Percentiles rank a stretch among this genome's conserved stretches.
Conservation (phyloP, 441 rosid genomes). For the Biscutella laevigata region DNA sequence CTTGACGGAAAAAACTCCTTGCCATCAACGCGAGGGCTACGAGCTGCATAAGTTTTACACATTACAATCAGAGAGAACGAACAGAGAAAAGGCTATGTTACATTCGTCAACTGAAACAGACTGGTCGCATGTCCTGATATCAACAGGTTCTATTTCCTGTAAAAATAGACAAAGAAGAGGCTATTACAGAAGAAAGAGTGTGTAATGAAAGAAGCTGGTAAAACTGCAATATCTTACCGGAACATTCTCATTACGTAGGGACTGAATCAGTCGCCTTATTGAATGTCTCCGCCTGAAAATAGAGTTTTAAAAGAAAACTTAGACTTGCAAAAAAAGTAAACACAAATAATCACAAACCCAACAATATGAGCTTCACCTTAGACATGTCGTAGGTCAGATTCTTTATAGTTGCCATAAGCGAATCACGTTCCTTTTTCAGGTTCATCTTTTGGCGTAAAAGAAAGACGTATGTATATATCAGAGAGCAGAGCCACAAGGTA, state of each 20-base stretch:
- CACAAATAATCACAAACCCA: not conserved
- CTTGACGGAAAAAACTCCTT: conserved; percentile 84
- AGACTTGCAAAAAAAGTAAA: no score
- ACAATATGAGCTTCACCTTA: conserved; percentile 19
- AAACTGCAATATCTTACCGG: conserved; percentile 33
- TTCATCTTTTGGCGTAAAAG: no score
- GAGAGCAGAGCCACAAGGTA: no score
- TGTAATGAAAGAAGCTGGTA: not conserved
- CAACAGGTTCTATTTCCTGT: conserved; percentile 48
- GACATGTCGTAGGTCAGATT: conserved; percentile 26
- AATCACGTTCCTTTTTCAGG: conserved; percentile 26
- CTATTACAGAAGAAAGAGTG: not conserved
- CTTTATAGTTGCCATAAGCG: conserved; percentile 21
- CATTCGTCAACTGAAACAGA: conserved; percentile 42
- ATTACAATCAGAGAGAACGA: not conserved
- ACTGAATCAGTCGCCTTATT: conserved; percentile 79
- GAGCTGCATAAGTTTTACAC: conserved; percentile 23
- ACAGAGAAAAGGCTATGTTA: conserved; percentile 13
- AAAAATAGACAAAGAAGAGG: not conserved
- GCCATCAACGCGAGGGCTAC: conserved; percentile 57
- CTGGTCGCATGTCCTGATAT: conserved; percentile 53
- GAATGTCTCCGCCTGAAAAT: conserved; percentile 62
- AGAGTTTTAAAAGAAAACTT: no score
- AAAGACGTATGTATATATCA: no score
- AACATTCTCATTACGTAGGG: conserved; percentile 52